A percentile compares a stretch with the other conserved stretches of the same genome.
phyloP scores from a whole-genome alignment of 805 yeast genomes.

The Metschnikowia cubensis region DNA sequence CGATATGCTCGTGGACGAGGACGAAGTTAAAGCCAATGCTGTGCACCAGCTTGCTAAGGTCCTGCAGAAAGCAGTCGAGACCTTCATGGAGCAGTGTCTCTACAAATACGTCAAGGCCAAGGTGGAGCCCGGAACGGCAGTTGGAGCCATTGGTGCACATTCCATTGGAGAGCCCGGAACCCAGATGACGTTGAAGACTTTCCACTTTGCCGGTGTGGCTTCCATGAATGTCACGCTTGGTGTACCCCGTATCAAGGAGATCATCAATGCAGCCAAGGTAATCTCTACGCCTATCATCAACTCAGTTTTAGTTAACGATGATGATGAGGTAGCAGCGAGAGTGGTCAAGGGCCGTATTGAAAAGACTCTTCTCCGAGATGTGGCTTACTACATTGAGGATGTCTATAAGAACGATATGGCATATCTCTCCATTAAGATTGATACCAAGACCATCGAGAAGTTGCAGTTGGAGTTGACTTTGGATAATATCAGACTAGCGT shows the following conservation, averaged over 20 bases:
- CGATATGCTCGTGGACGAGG: slow-evolving; percentile 34
- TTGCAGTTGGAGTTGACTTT: slow-evolving; percentile 85
- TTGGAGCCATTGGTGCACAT: slow-evolving; percentile 99
- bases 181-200: slow-evolving; percentile 94
- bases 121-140: slow-evolving; percentile 99
- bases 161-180: slow-evolving; percentile 98
- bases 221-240: slow-evolving; percentile 94
- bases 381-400: slow-evolving; percentile 87
- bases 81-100: slow-evolving; percentile 73
- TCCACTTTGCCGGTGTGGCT: slow-evolving; percentile 98
- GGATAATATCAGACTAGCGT: slow-evolving; percentile 81
- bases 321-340: slow-evolving; percentile 96
- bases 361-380: slow-evolving; percentile 82
- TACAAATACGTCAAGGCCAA: slow-evolving; percentile 81
- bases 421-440: slow-evolving; percentile 75
- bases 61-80: slow-evolving; percentile 52
- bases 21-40: slow-evolving; percentile 30
- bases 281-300: slow-evolving; percentile 96
- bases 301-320: slow-evolving; percentile 86
- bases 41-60: slow-evolving; percentile 67
- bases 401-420: slow-evolving; percentile 81
- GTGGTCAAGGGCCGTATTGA: slow-evolving; percentile 97
- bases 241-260: slow-evolving; percentile 97
- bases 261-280: slow-evolving; percentile 91
- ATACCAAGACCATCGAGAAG: slow-evolving; percentile 77